phyloP scores from a whole-genome alignment of 2,329 filamentous ascomycete genomes.

The Trichoderma atrobrunneum region DNA sequence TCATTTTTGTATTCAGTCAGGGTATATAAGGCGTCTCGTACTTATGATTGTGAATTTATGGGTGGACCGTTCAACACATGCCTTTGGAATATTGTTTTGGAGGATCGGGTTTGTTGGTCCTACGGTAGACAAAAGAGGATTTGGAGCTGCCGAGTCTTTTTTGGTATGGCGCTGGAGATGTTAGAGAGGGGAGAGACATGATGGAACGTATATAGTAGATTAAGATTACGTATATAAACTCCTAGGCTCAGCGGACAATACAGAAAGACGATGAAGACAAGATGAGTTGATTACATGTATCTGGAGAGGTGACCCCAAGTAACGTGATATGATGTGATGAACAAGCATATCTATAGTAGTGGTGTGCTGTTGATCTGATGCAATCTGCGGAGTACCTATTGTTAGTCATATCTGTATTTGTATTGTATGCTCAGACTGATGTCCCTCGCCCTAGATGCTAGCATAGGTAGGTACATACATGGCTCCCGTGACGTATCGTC shows the following conservation, averaged over 20 bases:
- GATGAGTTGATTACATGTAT: background rate
- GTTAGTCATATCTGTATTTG: background rate
- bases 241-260: background rate
- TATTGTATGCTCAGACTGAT: background rate
- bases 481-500: background rate
- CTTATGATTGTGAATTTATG: conserved; percentile 20
- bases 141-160: background rate
- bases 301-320: background rate
- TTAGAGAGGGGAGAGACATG: background rate
- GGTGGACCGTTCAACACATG: conserved; percentile 5
- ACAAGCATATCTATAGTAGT: background rate
- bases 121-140: background rate
- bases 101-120: background rate
- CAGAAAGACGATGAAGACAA: background rate
- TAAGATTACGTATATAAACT: background rate
- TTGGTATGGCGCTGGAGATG: background rate
- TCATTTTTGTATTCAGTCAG: conserved; percentile 9
- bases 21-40: conserved; percentile 17
- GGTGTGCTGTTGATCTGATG: background rate
- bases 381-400: background rate
- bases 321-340: background rate
- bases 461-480: background rate
- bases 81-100: background rate
- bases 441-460: too few relatives aligned
- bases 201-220: background rate